Base-by-base conservation (phyloP, 768 basidiomycete species). In the Lactarius sp. region DNA sequence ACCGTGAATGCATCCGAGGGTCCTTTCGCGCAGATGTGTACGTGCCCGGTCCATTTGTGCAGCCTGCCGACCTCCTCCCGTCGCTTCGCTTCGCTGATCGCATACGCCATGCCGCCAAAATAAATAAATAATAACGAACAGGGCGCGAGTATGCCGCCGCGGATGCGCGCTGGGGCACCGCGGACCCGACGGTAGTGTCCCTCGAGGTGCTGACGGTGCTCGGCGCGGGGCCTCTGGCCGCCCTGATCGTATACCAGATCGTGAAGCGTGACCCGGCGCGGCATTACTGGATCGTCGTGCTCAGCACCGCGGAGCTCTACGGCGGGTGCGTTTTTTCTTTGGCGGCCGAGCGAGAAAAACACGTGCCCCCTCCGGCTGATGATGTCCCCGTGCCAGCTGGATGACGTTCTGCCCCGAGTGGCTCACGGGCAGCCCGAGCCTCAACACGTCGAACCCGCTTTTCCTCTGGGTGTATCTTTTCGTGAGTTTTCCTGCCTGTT, bases 381-480 rank as follows among this genome's bases (percentile, higher is more conserved):
- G 12, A 2, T 12, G 14, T 41, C 13, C 6, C 12, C 42, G 18
- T 37, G 36, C 36, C 18, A 73, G 71, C 16, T 92, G 85, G 85
- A 92, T 93, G 91, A 93, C 90, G 3, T 93, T 93, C 75, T 86
- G 85, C 70, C 91, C 91, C 0, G 91, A 92, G 74, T 92, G 90
- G 90, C 75, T 93, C 53, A 85, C 81, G 1, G 89, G 88, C 20
- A 88, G 83, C 69, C 83, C 85, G 0, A 88, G 80, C 71, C 74
- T 93, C 58, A 80, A 88, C 69, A 89, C 83, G 0, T 87, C 86
- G 8, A 89, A 90, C 68, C 75, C 78, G 33, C 74, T 92, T 42
- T 81, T 85, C 70, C 78, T 91, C 57, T 93, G 89, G 89, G 85
- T 92, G 10, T 91, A 92, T 75, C 85, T 92, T 47, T 71, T 86